Base-by-base conservation (phyloP, 176 grass and related monocot species). In the maize (Zea mays) region DNA sequence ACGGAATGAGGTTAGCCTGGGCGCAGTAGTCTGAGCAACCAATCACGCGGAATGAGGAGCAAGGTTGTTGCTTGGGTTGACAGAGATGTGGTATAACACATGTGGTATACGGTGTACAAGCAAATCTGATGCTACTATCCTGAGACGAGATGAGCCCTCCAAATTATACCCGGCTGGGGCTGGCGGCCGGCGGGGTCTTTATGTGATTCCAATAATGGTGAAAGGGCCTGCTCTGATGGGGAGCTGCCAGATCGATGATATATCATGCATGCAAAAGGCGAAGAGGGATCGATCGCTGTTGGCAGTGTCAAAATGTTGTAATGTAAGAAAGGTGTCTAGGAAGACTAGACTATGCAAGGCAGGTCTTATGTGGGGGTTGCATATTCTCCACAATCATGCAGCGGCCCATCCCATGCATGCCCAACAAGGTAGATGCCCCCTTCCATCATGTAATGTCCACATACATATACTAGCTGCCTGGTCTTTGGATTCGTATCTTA, bases 291-390 rank as follows among this genome's bases (percentile, higher is more conserved):
- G n/a, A 70, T 80, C 39, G 38, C 63, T 62, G 57, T 33, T 77
- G 36, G 37, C 34, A 79, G 71, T 37, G 81, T 75, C 86, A 70
- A 74, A 80, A 80, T 84, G 81, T 71, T 88, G 81, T 71, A 88
- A 84, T 49, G 65, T 10, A 74, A 14, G 46, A 34, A 34, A 35
- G 27, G 21, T 61, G 4, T 1, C 57, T 52, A 45, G 60, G 48
- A 38, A 52, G 59, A 27, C 50, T 56, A 65, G 63, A 76, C 27
- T 69, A 83, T 86, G 74, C 79, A 86, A 86, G 88, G 88, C 82
- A 90, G 88, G 88, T 79, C 21, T 75, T 83, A 90, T 90, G 63
- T 83, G 88, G 88, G 88, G 84, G 41, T 90, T 85, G 88, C 55
- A 79, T 79, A 85, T 86, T 90, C 87, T 82, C 86, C 48, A 66